phyloP scores from a whole-genome alignment of 2,329 filamentous ascomycete genomes.

The Cadophora sp. region DNA sequence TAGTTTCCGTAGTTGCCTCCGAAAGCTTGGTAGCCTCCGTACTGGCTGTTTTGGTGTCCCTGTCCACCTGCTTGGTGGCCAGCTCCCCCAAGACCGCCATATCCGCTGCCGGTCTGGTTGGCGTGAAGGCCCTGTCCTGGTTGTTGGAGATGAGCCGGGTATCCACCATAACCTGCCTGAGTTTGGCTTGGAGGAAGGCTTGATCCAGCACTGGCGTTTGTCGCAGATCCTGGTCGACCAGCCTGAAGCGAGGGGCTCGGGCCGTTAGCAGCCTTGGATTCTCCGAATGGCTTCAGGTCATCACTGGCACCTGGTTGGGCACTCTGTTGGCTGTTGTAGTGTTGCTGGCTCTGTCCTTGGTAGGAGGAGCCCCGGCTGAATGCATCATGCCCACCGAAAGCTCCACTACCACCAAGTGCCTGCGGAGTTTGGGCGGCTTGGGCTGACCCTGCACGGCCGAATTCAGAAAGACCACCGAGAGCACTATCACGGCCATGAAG shows the following conservation, averaged over 20 bases:
- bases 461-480: conserved; percentile 44
- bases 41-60: conserved; percentile 51
- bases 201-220: conserved; percentile 44
- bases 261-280: conserved; percentile 45
- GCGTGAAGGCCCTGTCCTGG: conserved; percentile 45
- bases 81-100: conserved; percentile 54
- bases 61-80: conserved; percentile 52
- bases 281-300: conserved; percentile 47
- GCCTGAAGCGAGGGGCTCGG: conserved; percentile 46
- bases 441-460: conserved; percentile 44
- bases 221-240: conserved; percentile 46
- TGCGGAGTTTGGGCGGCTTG: conserved; percentile 44
- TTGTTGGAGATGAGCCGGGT: conserved; percentile 45
- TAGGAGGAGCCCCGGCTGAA: conserved; percentile 45
- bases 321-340: conserved; percentile 42
- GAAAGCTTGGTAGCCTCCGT: conserved; percentile 52
- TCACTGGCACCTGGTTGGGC: conserved; percentile 42
- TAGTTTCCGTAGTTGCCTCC: conserved; percentile 47
- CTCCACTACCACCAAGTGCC: conserved; percentile 42
- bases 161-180: conserved; percentile 45
- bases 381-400: conserved; percentile 45
- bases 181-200: conserved; percentile 44
- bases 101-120: conserved; percentile 44
- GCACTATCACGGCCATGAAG: conserved; percentile 46
- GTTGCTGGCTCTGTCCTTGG: conserved; percentile 44